Conservation (phyloP, 495 filamentous ascomycete species). For the Lepraria neglecta region DNA sequence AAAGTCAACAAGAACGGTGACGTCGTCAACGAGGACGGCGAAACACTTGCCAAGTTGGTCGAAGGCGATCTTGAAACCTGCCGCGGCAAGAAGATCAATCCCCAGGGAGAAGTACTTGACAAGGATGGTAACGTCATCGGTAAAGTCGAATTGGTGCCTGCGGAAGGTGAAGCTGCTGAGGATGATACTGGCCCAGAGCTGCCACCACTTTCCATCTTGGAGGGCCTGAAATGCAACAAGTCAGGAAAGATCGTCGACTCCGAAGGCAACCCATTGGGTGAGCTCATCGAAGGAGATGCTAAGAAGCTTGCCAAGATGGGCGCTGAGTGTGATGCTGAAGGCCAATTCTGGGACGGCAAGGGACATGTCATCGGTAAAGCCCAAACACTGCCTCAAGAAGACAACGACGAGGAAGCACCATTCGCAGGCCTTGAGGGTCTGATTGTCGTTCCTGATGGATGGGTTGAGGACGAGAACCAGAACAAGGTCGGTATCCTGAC, state of each 20-base stretch:
- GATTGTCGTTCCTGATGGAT: constrained; percentile 52
- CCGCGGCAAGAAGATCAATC: constrained; percentile 47
- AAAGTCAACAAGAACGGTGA: constrained; percentile 70
- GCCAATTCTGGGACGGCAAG: constrained; percentile 56
- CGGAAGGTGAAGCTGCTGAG: constrained; percentile 33
- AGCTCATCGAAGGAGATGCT: constrained; percentile 53
- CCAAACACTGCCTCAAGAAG: constrained; percentile 52
- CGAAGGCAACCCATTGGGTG: constrained; percentile 51
- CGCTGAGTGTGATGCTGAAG: constrained; percentile 52
- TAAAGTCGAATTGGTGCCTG: constrained; percentile 29
- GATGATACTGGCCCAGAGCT: constrained; percentile 34
- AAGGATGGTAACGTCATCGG: constrained; percentile 37
- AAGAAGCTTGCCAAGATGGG: constrained; percentile 52
- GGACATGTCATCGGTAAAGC: constrained; percentile 56
- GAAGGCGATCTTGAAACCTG: constrained; percentile 44
- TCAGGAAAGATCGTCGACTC: constrained; percentile 51
- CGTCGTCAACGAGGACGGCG: constrained; percentile 51
- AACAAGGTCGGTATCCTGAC: constrained; percentile 52
- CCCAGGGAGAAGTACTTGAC: constrained; percentile 44
- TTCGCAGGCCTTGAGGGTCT: constrained; percentile 63
- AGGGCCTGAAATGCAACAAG: constrained; percentile 58
- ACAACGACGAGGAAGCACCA: constrained; percentile 49
- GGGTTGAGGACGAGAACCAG: constrained; percentile 53
- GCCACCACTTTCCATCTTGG: constrained; percentile 53
- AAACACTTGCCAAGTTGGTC: constrained; percentile 43